phyloP scores from a whole-genome alignment of 2,329 filamentous ascomycete genomes.

The Taxawa tesnikishii region DNA sequence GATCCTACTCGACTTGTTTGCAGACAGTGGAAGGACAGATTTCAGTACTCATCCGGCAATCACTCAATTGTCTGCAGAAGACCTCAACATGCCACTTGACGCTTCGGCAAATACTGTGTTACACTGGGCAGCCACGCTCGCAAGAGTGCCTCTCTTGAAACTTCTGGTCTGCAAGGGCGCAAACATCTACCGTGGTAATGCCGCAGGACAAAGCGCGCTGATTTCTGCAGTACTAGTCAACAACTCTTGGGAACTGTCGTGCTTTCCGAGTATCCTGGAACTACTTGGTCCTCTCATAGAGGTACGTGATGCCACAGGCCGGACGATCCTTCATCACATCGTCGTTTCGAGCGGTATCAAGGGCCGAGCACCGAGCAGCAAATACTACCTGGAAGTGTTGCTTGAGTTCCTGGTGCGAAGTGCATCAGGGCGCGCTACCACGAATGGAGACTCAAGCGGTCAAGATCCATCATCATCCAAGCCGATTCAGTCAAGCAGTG shows the following conservation, averaged over 20 bases:
- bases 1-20: slow-evolving; percentile 64
- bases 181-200: slow-evolving; percentile 78
- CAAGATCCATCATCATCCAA: slow-evolving; percentile 10
- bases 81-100: slow-evolving; percentile 89
- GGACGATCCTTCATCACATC: slow-evolving; percentile 92
- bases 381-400: slow-evolving; percentile 90
- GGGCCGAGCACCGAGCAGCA: slow-evolving; percentile 77
- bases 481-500: slow-evolving; percentile 21
- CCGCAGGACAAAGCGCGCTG: slow-evolving; percentile 78
- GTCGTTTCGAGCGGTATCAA: slow-evolving; percentile 93
- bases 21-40: slow-evolving; percentile 50
- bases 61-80: slow-evolving; percentile 58
- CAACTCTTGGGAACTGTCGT: slow-evolving; percentile 84
- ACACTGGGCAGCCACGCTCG: slow-evolving; percentile 92
- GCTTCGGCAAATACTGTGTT: slow-evolving; percentile 78
- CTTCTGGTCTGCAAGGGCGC: slow-evolving; percentile 75
- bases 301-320: slow-evolving; percentile 73
- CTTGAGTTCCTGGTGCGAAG: slow-evolving; percentile 90
- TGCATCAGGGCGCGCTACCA: slow-evolving; percentile 22
- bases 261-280: slow-evolving; percentile 82
- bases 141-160: slow-evolving; percentile 69
- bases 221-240: slow-evolving; percentile 89
- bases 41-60: slow-evolving; percentile 66
- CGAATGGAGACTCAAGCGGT: slow-evolving; percentile 10
- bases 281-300: slow-evolving; percentile 84